phyloP scores from a whole-genome alignment of 2,329 filamentous ascomycete genomes.

The Phaeosphaeria sp. region DNA sequence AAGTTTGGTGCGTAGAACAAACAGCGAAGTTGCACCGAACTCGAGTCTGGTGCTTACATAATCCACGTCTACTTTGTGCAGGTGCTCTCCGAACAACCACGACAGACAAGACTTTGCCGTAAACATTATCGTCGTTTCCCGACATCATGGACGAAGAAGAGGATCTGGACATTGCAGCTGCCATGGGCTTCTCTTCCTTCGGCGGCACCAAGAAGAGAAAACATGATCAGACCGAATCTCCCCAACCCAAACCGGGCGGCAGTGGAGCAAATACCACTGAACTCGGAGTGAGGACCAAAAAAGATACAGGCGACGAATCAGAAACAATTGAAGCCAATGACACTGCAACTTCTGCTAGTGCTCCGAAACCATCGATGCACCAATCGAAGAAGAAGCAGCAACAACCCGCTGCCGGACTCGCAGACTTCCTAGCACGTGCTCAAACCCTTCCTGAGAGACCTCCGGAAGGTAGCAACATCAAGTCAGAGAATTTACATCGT shows the following conservation, averaged over 20 bases:
- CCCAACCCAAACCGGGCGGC: slow-evolving; percentile 44
- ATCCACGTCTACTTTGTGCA: not conserved
- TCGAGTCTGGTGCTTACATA: not conserved
- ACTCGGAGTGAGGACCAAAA: slow-evolving; percentile 48
- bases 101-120: not conserved
- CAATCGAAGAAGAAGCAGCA: slow-evolving; percentile 17
- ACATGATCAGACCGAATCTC: slow-evolving; percentile 66
- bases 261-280: slow-evolving; percentile 44
- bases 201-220: slow-evolving; percentile 73
- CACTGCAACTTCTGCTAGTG: not conserved
- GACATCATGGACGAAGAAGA: slow-evolving; percentile 54
- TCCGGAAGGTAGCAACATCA: slow-evolving; percentile 2
- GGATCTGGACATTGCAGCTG: slow-evolving; percentile 64
- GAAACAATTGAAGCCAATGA: not conserved
- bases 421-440: slow-evolving; percentile 39
- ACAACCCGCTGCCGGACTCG: slow-evolving; percentile 32
- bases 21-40: not conserved
- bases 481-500: not conserved
- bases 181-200: slow-evolving; percentile 78
- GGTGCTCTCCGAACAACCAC: not conserved
- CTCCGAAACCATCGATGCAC: slow-evolving; percentile 3
- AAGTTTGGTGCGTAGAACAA: not conserved
- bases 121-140: not conserved
- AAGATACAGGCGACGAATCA: slow-evolving; percentile 2
- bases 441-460: slow-evolving; percentile 32